Evolutionary conservation across 345 rosid species (phyloP), one percentile per base, ranked within the genome.

Genomic region (Euphorbia peplus): DNA sequence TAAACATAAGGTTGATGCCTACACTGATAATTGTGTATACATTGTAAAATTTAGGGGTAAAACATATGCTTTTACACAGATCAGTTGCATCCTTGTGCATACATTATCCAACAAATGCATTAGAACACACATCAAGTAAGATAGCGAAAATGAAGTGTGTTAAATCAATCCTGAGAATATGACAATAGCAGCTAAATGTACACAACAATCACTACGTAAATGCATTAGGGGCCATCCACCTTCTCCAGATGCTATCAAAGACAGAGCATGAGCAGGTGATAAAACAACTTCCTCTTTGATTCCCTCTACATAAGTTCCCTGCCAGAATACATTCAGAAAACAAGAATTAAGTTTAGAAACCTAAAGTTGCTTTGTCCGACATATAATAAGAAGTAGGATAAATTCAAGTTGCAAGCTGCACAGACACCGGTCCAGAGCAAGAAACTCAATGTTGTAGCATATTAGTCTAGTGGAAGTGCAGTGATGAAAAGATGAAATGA

Each of bases 231-330:
- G 19, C 54, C 54, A 8, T 39, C 24, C 80, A 91, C 97, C 98
- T 93, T 93, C 97, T 68, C 98, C 98, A 65, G 96, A 71, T 67
- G 98, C 98, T 76, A 93, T 90, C 79, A 93, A 82, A 75, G 98
- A 93, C 75, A 90, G 86, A 63, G 91, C 98, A 78, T 93, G 98
- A 64, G 96, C 97, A 70, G 97, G 98, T 71, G 98, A 93, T 64
- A 93, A 73, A 69, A 93, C 95, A 79, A 93, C 97, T 87, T 93
- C 98, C 76, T 89, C 98, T 76, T 93, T 91, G 25, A 89, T 85
- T 75, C 97, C 93, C 70, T 93, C 97, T 21, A 90, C 93, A 69
- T 84, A 93, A 65, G 90, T 90, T 48, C 97, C 96, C 97, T 90
- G 79, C 46, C 73, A 67, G 70, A 35, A 18, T 55, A 75, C 41